phyloP scores from a whole-genome alignment of 1,284 basidiomycete genomes.

The Anthracocystis setariae region DNA sequence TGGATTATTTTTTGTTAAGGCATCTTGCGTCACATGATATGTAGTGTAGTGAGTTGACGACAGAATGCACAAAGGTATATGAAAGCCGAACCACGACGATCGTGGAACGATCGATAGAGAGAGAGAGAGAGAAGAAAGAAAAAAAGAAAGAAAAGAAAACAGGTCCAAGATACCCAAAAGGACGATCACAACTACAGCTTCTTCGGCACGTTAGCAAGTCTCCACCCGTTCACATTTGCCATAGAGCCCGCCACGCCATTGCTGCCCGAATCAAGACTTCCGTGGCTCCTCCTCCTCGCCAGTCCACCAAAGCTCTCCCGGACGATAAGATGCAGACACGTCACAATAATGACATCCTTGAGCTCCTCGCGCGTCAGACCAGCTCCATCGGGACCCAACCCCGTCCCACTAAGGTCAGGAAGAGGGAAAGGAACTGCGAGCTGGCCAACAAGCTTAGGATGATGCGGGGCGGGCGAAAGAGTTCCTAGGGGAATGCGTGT shows the following conservation, averaged over 20 bases:
- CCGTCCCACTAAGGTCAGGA: constrained; percentile 58
- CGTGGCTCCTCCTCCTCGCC: constrained; percentile 74
- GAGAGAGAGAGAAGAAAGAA: too few species aligned
- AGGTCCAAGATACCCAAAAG: too few species aligned
- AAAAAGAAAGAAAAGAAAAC: too few species aligned
- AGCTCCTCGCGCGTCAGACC: constrained; percentile 83
- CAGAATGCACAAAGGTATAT: too few species aligned
- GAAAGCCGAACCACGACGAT: too few species aligned
- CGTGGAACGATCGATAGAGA: too few species aligned
- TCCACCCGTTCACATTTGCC: constrained; percentile 37
- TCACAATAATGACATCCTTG: constrained; percentile 89
- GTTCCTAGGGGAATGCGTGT: constrained; percentile 71
- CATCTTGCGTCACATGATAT: too few species aligned
- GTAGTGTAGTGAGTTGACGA: too few species aligned
- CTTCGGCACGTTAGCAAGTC: constrained; percentile 42
- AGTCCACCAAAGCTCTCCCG: constrained; percentile 91
- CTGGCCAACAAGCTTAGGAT: constrained; percentile 91
- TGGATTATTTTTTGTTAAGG: too few species aligned
- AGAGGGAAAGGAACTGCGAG: constrained; percentile 88
- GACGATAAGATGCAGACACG: constrained; percentile 89
- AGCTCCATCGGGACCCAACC: constrained; percentile 54
- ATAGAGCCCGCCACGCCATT: not conserved
- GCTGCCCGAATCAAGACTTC: constrained; percentile 14
- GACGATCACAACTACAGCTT: constrained; percentile 12
- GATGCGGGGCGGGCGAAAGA: constrained; percentile 84